Evolutionary conservation across 352 stramenopile species (phyloP), one percentile per base, ranked within the genome.

Genomic region (Phytophthora kernoviae): DNA sequence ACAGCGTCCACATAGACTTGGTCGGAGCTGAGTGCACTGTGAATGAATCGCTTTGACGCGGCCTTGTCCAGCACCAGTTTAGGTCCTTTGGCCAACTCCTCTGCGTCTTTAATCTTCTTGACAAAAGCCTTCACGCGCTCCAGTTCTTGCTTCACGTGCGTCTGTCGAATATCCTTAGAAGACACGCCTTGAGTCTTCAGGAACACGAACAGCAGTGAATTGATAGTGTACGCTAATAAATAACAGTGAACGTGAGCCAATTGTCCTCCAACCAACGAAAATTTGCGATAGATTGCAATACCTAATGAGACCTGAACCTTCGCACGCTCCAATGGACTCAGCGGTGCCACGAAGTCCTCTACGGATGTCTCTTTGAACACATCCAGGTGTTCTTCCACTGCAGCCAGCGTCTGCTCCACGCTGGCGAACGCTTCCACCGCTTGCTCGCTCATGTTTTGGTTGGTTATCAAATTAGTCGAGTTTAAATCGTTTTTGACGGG

Each of bases 101-200:
- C 85, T n/a, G 84, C 75, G 55, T 93, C 86, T 56, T 93, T 96
- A 58, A 96, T 96, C 56, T 93, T 94, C 70, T 94, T 91, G 43
- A 96, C 84, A 54, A 94, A 96, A 12, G 68, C 56, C 68, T 96
- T 94, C 36, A 96, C 87, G 27, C 87, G 87, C 39, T 96, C 87
- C 65, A 96, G 73, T 49, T 96, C 87, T 62, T 94, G 84, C 68
- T 96, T 96, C 20, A 96, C 85, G 59, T 96, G 85, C n/a, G 84
- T 93, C 67, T 94, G 85, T 4, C 87, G 80, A 51, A 92, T 90
- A 65, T 96, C 87, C 73, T 94, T 94, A n/a, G 79, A 58, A 27
- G 87, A 93, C 39, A 93, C 82, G 17, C 85, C 87, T 68, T 96
- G 87, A 5, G 84, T 90, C 70, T 96, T 96, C 24, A 96, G 55